phyloP scores from a whole-genome alignment of 306 rosid species.

The Myrica gale region DNA sequence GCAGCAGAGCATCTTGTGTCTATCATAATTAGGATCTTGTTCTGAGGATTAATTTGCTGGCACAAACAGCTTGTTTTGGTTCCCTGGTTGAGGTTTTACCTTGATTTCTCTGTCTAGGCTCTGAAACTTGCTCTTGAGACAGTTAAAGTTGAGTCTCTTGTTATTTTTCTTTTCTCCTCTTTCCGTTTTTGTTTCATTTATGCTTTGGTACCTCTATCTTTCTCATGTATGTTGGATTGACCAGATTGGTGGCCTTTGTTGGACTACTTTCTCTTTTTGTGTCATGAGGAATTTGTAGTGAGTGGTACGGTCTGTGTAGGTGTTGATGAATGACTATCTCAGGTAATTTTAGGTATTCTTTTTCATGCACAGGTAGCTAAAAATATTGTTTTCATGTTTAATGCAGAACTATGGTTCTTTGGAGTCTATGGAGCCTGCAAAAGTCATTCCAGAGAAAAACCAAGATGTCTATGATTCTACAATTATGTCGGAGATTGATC shows the following conservation, averaged over 20 bases:
- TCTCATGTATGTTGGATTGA: constrained; percentile 7
- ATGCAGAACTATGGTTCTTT: constrained; percentile 66
- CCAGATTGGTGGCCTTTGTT: not conserved
- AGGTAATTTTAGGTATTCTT: constrained; percentile 12
- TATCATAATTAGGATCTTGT: not conserved
- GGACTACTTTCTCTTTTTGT: not conserved
- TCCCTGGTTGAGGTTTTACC: not conserved
- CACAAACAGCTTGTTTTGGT: not conserved
- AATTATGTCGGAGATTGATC: constrained; percentile 73
- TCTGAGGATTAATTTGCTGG: not conserved
- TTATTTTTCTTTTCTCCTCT: constrained; percentile 6
- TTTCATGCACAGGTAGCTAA: not conserved
- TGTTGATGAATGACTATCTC: constrained; percentile 1
- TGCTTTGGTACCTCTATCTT: not conserved
- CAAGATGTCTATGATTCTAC: constrained; percentile 41
- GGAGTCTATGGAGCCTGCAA: constrained; percentile 66
- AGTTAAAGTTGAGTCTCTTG: not conserved
- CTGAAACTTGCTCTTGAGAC: constrained; percentile 6
- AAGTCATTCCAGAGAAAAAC: constrained; percentile 54
- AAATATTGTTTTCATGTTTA: constrained; percentile 21
- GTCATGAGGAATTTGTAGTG: constrained; percentile 5
- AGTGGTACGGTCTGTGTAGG: not conserved
- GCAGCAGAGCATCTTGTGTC: not conserved
- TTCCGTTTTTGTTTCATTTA: constrained; percentile 3
- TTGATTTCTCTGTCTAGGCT: not conserved